Conservation (phyloP, 768 basidiomycete species). For the Lactarius pseudohatsudake region DNA sequence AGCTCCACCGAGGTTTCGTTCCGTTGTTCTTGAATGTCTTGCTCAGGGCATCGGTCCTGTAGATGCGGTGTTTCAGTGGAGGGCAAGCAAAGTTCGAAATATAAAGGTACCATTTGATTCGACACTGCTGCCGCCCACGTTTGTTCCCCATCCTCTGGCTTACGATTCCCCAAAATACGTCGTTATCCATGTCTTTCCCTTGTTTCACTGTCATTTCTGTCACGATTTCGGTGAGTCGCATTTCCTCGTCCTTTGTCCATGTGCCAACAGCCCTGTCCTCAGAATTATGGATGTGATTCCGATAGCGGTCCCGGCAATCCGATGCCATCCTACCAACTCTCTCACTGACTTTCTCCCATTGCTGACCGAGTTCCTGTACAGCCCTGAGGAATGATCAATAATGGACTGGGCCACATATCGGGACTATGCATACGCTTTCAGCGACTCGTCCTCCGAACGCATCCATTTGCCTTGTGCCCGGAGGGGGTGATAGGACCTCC, state of each 20-base stretch:
- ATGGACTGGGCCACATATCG: neutral
- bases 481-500: slow-evolving; percentile 66
- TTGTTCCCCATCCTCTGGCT: slow-evolving; percentile 74
- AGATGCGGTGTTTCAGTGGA: neutral
- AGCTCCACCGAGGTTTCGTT: slow-evolving; percentile 67
- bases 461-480: slow-evolving; percentile 72
- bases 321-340: slow-evolving; percentile 72
- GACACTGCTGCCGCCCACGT: slow-evolving; percentile 79
- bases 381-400: slow-evolving; percentile 47
- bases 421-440: slow-evolving; percentile 53
- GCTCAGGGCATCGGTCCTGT: slow-evolving; percentile 74
- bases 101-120: slow-evolving; percentile 72
- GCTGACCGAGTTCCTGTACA: slow-evolving; percentile 65
- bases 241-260: slow-evolving; percentile 83
- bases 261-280: slow-evolving; percentile 60
- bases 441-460: slow-evolving; percentile 58
- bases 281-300: slow-evolving; percentile 74
- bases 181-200: slow-evolving; percentile 72
- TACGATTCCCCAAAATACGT: slow-evolving; percentile 82
- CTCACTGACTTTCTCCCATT: slow-evolving; percentile 77
- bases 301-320: slow-evolving; percentile 84
- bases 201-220: slow-evolving; percentile 69
- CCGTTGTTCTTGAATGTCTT: slow-evolving; percentile 74
- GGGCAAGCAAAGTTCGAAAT: neutral
- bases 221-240: slow-evolving; percentile 69